A percentile compares a stretch with the other conserved stretches of the same genome.
phyloP scores from a whole-genome alignment of 2,329 filamentous ascomycete genomes.

The Trichothecium roseum region DNA sequence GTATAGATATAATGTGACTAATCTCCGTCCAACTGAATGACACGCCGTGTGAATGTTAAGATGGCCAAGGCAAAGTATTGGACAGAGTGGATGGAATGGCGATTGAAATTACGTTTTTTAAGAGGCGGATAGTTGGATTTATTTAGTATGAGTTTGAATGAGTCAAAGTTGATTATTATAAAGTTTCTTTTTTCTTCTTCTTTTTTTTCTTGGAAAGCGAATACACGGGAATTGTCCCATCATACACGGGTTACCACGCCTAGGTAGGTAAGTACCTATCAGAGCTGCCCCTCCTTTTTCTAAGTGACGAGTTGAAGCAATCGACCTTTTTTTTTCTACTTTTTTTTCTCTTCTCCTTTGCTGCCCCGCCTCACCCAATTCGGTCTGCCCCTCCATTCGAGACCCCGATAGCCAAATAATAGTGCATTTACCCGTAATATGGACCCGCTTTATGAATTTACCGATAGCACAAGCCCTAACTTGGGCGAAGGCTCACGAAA shows the following conservation, averaged over 20 bases:
- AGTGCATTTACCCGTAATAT: conserved; percentile 2
- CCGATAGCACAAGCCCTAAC: conserved; percentile 5
- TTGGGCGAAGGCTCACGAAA: conserved; percentile 5
- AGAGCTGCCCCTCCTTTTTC: conserved; percentile 22
- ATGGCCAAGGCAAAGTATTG: too few relatives aligned
- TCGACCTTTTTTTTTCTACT: conserved; percentile 13
- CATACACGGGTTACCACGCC: too few relatives aligned
- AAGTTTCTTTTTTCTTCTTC: too few relatives aligned
- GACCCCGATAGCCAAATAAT: neutral
- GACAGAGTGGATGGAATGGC: too few relatives aligned
- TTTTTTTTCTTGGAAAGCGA: too few relatives aligned
- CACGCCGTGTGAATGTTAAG: neutral
- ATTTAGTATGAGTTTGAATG: too few relatives aligned
- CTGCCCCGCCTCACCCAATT: neutral
- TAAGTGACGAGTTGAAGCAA: conserved; percentile 13
- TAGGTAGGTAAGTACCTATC: conserved; percentile 22
- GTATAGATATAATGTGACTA: conserved; percentile 5
- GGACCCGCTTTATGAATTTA: conserved; percentile 2
- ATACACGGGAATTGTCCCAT: too few relatives aligned
- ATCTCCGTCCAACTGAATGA: neutral
- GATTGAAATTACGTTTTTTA: too few relatives aligned
- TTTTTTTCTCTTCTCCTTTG: conserved; percentile 10
- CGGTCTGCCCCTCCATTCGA: conserved; percentile 2
- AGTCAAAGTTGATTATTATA: too few relatives aligned
- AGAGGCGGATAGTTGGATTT: too few relatives aligned